A percentile compares a stretch with the other conserved stretches of the same genome.
These are phyloP conservation scores for Paralagenidium karlingii DNA, from an alignment of 352 stramenopile genomes.

Conservation along the genomic window DNA sequence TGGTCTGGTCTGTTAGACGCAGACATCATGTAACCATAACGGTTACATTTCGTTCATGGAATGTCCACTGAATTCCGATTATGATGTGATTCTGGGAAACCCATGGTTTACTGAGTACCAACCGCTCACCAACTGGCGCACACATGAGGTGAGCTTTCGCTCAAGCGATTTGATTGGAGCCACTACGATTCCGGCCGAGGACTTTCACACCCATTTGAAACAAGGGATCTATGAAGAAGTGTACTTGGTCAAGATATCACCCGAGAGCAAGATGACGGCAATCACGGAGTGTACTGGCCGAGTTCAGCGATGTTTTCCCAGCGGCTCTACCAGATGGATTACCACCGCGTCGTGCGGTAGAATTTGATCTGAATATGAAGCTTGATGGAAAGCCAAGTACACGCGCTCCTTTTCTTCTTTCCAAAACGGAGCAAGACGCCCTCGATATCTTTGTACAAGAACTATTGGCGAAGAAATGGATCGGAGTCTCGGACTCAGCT, in stretches of 20 bases:
- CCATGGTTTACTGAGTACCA: conserved; percentile 7
- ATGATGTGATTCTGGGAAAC: conserved; percentile 9
- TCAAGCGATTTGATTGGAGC: background rate
- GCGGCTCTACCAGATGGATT: conserved; percentile 3
- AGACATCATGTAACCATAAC: too few species aligned
- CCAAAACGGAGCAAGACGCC: conserved; percentile 5
- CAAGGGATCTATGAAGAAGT: background rate
- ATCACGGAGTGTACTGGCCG: background rate
- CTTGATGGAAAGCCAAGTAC: conserved; percentile 4
- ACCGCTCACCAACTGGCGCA: conserved; percentile 7
- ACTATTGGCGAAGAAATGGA: conserved; percentile 5
- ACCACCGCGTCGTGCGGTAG: conserved; percentile 1
- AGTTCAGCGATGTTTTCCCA: conserved; percentile 4
- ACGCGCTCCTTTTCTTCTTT: conserved; percentile 5
- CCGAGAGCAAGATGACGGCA: background rate
- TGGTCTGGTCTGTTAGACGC: too few species aligned
- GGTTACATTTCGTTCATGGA: too few species aligned
- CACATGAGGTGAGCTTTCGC: conserved; percentile 2
- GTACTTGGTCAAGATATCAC: background rate
- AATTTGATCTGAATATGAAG: conserved; percentile 9
- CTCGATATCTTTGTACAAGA: conserved; percentile 3
- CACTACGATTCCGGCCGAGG: background rate
- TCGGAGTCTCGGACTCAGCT: conserved; percentile 5
- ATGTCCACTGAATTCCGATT: background rate
- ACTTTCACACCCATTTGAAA: background rate